Conservation (phyloP, 2,329 filamentous ascomycete species). For the Emericellopsis cladophorae region DNA sequence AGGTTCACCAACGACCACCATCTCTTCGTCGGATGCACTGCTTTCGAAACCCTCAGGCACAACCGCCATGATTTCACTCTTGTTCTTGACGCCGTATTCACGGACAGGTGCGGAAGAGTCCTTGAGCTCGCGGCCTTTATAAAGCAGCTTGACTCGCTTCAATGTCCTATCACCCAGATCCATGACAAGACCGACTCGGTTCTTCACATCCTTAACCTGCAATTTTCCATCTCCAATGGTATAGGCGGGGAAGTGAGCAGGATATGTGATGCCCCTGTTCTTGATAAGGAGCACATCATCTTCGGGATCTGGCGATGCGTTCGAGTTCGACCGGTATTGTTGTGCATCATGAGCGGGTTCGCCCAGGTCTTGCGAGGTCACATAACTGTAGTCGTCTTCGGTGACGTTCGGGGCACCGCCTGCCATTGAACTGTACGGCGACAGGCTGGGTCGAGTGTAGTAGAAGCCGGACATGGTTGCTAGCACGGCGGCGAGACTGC, state of each 20-base stretch:
- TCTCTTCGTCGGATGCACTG: constrained; percentile 26
- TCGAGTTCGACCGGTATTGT: constrained; percentile 27
- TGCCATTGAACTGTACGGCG: constrained; percentile 35
- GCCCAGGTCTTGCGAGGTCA: constrained; percentile 63
- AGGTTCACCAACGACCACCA: constrained; percentile 26
- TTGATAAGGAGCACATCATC: constrained; percentile 63
- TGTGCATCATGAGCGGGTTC: constrained; percentile 21
- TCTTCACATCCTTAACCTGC: constrained; percentile 50
- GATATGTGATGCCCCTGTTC: constrained; percentile 52
- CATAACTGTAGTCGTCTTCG: constrained; percentile 70
- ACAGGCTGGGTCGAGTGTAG: constrained; percentile 36
- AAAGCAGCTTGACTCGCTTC: constrained; percentile 51
- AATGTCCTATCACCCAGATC: constrained; percentile 41
- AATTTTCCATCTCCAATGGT: constrained; percentile 65
- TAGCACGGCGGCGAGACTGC: constrained; percentile 34
- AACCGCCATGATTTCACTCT: constrained; percentile 43
- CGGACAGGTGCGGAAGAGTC: constrained; percentile 44
- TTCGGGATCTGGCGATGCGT: constrained; percentile 29
- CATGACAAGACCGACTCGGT: constrained; percentile 56
- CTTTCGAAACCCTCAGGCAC: constrained; percentile 23
- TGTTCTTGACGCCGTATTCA: constrained; percentile 49
- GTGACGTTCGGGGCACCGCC: constrained; percentile 49
- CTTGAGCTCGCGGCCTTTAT: constrained; percentile 61
- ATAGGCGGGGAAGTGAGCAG: constrained; percentile 62
- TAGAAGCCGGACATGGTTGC: constrained; percentile 43